Evolutionary conservation across 2,329 filamentous ascomycete species (phyloP).

Genomic region (Nannizzia gypsea): DNA sequence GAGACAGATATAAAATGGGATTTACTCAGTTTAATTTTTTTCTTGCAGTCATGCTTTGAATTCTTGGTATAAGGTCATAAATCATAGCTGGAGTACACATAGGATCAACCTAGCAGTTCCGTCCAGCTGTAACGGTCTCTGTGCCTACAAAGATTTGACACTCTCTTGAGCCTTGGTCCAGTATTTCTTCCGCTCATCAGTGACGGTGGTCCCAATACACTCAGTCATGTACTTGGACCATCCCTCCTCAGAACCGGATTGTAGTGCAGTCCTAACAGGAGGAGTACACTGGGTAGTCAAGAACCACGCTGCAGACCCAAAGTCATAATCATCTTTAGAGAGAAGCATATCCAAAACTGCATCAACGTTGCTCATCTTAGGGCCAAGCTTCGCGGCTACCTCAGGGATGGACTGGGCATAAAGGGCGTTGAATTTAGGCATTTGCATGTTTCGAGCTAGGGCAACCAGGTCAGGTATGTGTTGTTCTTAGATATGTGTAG

Average conservation of each 20-base stretch:
- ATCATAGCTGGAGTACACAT: neutral
- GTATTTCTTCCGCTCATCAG: constrained; percentile 36
- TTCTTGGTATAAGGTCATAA: neutral
- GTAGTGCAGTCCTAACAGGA: constrained; percentile 35
- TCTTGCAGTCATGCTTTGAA: too few species aligned
- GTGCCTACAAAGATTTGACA: neutral
- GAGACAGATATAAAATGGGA: constrained; percentile 3
- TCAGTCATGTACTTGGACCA: constrained; percentile 42
- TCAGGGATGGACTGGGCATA: constrained; percentile 42
- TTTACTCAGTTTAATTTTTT: neutral
- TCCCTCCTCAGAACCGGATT: constrained; percentile 37
- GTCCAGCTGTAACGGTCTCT: neutral
- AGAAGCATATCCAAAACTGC: constrained; percentile 42
- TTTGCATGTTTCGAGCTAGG: constrained; percentile 52
- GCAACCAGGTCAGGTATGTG: neutral
- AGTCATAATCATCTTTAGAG: constrained; percentile 39
- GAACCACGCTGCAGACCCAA: constrained; percentile 52
- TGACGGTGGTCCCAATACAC: constrained; percentile 43
- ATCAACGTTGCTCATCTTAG: constrained; percentile 29
- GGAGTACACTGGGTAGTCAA: constrained; percentile 42
- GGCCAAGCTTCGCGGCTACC: constrained; percentile 26
- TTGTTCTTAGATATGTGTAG: neutral
- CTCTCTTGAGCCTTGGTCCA: constrained; percentile 39
- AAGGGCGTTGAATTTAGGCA: constrained; percentile 41
- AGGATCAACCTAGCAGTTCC: neutral